Evolutionary conservation across 129 eudicot genomes (phyloP).

Genomic region (Gnaphalium uliginosum): DNA sequence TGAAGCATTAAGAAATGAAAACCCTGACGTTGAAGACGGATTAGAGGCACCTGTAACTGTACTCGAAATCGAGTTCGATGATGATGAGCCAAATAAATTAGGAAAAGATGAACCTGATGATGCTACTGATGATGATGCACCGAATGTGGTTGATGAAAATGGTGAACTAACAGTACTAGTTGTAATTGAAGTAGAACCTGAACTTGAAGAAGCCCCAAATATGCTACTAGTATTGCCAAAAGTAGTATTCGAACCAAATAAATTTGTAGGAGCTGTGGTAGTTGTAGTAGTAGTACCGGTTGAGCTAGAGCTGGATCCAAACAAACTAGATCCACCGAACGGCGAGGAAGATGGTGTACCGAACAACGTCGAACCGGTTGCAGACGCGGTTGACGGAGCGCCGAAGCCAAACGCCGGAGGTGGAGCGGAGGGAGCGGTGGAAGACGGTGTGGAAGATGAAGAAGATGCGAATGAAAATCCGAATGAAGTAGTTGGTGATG

Average conservation of each 20-base stretch:
- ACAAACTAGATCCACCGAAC: slow-evolving; percentile 29
- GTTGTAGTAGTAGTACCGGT: slow-evolving; percentile 21
- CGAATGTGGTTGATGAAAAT: slow-evolving; percentile 26
- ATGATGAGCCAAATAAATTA: slow-evolving; percentile 23
- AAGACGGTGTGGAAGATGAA: slow-evolving; percentile 32
- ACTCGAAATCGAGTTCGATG: slow-evolving; percentile 28
- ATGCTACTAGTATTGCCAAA: neutral
- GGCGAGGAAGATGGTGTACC: slow-evolving; percentile 37
- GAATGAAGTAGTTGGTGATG: slow-evolving; percentile 33
- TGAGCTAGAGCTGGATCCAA: slow-evolving; percentile 32
- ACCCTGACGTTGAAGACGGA: slow-evolving; percentile 34
- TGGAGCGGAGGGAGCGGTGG: slow-evolving; percentile 29
- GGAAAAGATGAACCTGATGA: slow-evolving; percentile 26
- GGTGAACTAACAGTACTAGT: slow-evolving; percentile 29
- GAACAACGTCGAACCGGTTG: slow-evolving; percentile 37
- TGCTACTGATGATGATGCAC: slow-evolving; percentile 22
- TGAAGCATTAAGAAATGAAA: slow-evolving; percentile 44
- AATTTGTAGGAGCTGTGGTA: neutral
- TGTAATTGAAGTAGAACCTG: slow-evolving; percentile 9
- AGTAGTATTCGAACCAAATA: slow-evolving; percentile 31
- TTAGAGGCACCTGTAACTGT: slow-evolving; percentile 27
- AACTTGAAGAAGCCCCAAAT: slow-evolving; percentile 12
- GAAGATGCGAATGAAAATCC: slow-evolving; percentile 34
- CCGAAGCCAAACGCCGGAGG: slow-evolving; percentile 32
- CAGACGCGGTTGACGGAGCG: slow-evolving; percentile 31